Evolutionary conservation across 345 rosid genomes (phyloP).

Genomic region (Noccaea bulbosa): DNA sequence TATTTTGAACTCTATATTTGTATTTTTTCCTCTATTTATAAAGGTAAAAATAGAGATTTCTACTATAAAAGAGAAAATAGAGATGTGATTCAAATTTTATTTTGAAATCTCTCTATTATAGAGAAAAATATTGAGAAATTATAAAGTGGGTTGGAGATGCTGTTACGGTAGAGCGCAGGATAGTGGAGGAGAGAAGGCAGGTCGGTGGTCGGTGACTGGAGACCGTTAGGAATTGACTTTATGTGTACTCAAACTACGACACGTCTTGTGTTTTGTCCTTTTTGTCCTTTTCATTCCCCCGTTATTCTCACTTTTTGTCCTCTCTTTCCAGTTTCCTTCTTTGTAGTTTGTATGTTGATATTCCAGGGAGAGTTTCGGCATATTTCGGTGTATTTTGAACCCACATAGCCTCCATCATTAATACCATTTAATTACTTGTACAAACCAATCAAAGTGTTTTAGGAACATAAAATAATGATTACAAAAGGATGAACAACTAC

Average conservation of each 20-base stretch:
- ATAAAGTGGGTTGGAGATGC: too few species aligned
- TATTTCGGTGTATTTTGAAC: not conserved
- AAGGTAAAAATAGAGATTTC: too few species aligned
- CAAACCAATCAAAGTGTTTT: conserved; percentile 14
- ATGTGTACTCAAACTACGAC: conserved; percentile 55
- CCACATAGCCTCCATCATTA: conserved; percentile 15
- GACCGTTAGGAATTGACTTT: conserved; percentile 88
- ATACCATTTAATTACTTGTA: too few species aligned
- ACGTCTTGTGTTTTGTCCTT: conserved; percentile 41
- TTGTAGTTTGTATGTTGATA: not conserved
- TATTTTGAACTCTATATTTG: too few species aligned
- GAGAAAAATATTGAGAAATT: too few species aligned
- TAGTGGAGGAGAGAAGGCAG: conserved; percentile 39
- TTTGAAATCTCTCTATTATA: too few species aligned
- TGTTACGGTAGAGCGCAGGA: not conserved
- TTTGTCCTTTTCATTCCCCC: conserved; percentile 44
- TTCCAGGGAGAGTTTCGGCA: conserved; percentile 17
- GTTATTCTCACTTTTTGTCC: conserved; percentile 26
- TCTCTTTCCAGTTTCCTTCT: not conserved
- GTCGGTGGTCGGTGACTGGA: conserved; percentile 95
- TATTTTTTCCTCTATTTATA: too few species aligned
- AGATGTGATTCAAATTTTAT: too few species aligned
- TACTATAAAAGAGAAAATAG: too few species aligned
- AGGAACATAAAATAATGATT: not conserved
- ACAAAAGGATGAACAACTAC: not conserved